Evolutionary conservation across 1,284 basidiomycete genomes (phyloP).

Genomic region (Malassezia arunalokei): DNA sequence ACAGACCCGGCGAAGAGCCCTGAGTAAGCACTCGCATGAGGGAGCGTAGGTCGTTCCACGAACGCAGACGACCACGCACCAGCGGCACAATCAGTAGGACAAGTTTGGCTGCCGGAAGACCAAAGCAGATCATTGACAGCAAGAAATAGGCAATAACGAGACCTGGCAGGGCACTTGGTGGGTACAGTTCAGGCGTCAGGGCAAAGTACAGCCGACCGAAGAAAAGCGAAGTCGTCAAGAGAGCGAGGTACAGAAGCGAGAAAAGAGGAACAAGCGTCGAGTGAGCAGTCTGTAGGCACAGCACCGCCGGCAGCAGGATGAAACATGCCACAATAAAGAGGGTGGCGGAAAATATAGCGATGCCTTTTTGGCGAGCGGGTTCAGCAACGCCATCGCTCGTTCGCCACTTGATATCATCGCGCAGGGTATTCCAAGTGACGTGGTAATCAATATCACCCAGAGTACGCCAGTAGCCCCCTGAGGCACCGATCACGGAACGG

Average conservation of each 20-base stretch:
- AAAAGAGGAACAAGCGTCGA: constrained; percentile 28
- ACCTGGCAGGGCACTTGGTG: constrained; percentile 27
- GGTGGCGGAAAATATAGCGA: constrained; percentile 21
- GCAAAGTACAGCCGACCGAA: constrained; percentile 35
- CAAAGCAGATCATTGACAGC: constrained; percentile 29
- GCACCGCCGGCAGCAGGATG: constrained; percentile 30
- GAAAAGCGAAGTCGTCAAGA: constrained; percentile 23
- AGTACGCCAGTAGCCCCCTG: constrained; percentile 33
- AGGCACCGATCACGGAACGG: constrained; percentile 24
- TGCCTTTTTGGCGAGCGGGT: constrained; percentile 19
- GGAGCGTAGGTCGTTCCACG: constrained; percentile 1
- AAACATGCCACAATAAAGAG: constrained; percentile 32
- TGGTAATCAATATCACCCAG: constrained; percentile 25
- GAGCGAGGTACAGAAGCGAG: constrained; percentile 25
- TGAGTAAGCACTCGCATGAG: background rate
- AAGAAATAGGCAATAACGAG: constrained; percentile 28
- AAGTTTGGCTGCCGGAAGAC: constrained; percentile 22
- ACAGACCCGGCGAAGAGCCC: background rate
- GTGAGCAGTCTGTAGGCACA: constrained; percentile 28
- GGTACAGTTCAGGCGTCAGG: constrained; percentile 31
- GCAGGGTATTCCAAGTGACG: constrained; percentile 16
- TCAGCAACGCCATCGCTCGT: constrained; percentile 9
- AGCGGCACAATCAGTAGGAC: constrained; percentile 1
- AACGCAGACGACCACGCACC: constrained; percentile 5
- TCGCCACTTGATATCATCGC: constrained; percentile 20